Percentiles rank a stretch among this genome's conserved stretches.
Conservation (phyloP, 352 stramenopile species). For the Vaucheria bursata region DNA sequence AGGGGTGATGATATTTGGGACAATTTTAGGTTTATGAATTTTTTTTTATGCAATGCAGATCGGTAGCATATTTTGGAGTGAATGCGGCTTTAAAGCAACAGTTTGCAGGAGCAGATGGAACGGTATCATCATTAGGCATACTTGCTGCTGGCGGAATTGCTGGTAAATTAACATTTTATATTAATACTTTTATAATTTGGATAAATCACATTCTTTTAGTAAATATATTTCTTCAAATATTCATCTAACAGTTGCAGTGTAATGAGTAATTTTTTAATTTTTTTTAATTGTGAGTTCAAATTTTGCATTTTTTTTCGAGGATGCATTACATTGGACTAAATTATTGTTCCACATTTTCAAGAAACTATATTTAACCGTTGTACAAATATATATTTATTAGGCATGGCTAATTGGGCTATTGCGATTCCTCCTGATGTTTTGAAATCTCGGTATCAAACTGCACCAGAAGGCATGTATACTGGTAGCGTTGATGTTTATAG, state of each 20-base stretch:
- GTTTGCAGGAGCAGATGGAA: conserved; percentile 69
- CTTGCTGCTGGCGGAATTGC: conserved; percentile 85
- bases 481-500: conserved; percentile 72
- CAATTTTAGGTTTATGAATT: too few relatives aligned
- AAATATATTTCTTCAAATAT: background rate
- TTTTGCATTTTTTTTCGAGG: background rate
- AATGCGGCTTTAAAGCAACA: conserved; percentile 81
- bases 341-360: background rate
- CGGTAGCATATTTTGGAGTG: conserved; percentile 83
- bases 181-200: too few relatives aligned
- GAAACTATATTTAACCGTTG: background rate
- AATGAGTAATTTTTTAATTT: background rate
- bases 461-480: conserved; percentile 83
- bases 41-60: too few relatives aligned
- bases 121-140: conserved; percentile 73
- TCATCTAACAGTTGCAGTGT: background rate
- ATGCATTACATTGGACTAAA: background rate
- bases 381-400: conserved; percentile 12
- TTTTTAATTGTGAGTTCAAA: background rate
- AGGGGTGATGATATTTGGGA: too few relatives aligned
- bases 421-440: conserved; percentile 88
- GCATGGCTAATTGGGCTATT: conserved; percentile 84
- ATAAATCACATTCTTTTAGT: background rate
- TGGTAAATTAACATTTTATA: conserved; percentile 54
- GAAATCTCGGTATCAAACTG: conserved; percentile 91